Evolutionary conservation across 169 alveolate species (phyloP).

Genomic region (Plasmodium blacklocki): DNA sequence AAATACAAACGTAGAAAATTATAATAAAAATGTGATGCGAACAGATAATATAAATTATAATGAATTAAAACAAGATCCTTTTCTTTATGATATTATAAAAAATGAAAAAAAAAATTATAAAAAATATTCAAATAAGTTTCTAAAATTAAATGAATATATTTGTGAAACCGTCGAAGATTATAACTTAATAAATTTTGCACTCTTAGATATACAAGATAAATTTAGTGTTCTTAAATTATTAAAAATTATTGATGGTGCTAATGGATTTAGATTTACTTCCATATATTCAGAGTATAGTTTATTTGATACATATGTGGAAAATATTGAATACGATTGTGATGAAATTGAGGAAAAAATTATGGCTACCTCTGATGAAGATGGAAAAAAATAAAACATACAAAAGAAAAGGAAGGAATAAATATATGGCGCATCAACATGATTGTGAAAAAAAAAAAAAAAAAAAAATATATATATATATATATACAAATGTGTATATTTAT

Average conservation of each 20-base stretch:
- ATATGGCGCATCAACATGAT: too few relatives aligned
- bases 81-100: slow-evolving; percentile 2
- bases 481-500: not conserved
- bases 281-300: slow-evolving; percentile 42
- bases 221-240: slow-evolving; percentile 85
- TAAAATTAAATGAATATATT: slow-evolving; percentile 78
- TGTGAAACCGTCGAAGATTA: slow-evolving; percentile 86
- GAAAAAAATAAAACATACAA: not conserved
- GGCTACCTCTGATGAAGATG: slow-evolving; percentile 77
- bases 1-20: not conserved
- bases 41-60: slow-evolving; percentile 19
- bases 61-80: not conserved
- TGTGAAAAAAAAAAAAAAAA: not conserved
- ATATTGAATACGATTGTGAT: slow-evolving; percentile 78
- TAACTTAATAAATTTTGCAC: slow-evolving; percentile 82
- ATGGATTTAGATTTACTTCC: slow-evolving; percentile 86
- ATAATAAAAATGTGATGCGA: not conserved
- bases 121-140: slow-evolving; percentile 78
- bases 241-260: slow-evolving; percentile 86
- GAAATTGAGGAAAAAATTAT: slow-evolving; percentile 77
- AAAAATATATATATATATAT: not conserved
- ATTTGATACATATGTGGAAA: slow-evolving; percentile 79
- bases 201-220: slow-evolving; percentile 90
- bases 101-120: slow-evolving; percentile 46
- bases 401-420: not conserved